Base-by-base conservation (phyloP, 306 rosid genomes). In the Cicer judaicum region DNA sequence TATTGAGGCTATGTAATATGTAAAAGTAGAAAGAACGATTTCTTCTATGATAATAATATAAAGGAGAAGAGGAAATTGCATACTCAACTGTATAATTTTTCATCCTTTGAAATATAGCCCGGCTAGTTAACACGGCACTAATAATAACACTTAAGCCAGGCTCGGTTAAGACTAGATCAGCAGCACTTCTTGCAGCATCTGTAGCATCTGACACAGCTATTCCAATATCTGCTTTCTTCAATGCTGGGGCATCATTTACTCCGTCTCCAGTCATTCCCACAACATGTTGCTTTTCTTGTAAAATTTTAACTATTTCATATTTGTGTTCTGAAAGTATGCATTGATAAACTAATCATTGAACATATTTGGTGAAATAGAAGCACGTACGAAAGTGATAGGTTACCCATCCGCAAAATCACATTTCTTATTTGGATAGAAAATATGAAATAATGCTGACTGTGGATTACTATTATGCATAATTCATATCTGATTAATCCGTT, bases 181-280 rank as follows among this genome's bases (percentile, higher is more conserved):
- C 85, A 60, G 96, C 96, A 79, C 89, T 14, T 78, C 97, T 87
- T 63, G 97, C 97, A 21, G 97, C 97, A 77, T 92, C 97, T 65
- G 97, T 92, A 63, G 96, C 46, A 86, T 92, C 97, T 64, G 97
- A 92, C 53, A 92, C 97, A 10, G 94, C 97, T 74, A 89, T 92
- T 78, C 97, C 97, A 73, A 92, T 92, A 68, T 92, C 97, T 24
- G 97, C 97, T 84, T 92, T 92, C 89, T 92, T 89, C 75, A 92
- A 75, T 72, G 97, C 97, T 5, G 97, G 97, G 8, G 97, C 97
- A 79, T 92, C 97, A 29, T 92, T 92, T 15, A 92, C 97, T 19
- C 97, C 97, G 73, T 92, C 97, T 71, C 97, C 96, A 16, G 96
- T 92, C 97, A 92, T 92, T 70, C 97, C 97, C 75, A 92, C 93